Evolutionary conservation across 2,329 filamentous ascomycete species (phyloP).

Genomic region (Albophoma yamanashiensis): DNA sequence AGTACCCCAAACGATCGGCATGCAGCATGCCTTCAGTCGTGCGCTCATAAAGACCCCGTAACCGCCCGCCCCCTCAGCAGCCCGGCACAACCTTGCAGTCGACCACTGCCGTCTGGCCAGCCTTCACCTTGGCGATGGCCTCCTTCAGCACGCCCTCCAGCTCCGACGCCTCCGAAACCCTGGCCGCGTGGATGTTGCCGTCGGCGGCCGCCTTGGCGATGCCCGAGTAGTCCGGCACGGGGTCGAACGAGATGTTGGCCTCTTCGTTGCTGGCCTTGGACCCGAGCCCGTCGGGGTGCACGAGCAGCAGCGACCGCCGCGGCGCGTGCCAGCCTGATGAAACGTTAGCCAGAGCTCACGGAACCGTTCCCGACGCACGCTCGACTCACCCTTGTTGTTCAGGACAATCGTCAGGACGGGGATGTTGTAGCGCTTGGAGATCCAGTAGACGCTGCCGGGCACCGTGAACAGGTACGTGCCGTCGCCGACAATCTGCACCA

Average conservation of each 20-base stretch:
- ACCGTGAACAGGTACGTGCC: conserved; percentile 46
- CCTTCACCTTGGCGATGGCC: conserved; percentile 39
- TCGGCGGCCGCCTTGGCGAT: conserved; percentile 50
- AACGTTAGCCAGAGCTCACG: conserved; percentile 4
- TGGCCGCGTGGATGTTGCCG: conserved; percentile 39
- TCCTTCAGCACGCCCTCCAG: conserved; percentile 35
- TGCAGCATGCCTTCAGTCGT: neutral
- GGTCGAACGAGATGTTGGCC: conserved; percentile 50
- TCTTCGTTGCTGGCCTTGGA: conserved; percentile 48
- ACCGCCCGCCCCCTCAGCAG: conserved; percentile 18
- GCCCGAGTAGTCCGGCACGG: conserved; percentile 46
- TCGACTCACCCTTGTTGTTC: conserved; percentile 40
- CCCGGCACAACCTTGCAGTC: conserved; percentile 39
- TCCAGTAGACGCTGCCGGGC: conserved; percentile 45
- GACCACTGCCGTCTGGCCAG: conserved; percentile 40
- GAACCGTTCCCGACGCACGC: neutral
- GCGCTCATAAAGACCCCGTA: neutral
- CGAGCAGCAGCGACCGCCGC: conserved; percentile 42
- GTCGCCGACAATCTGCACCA: conserved; percentile 46
- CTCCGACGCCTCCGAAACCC: conserved; percentile 33
- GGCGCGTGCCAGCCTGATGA: conserved; percentile 48
- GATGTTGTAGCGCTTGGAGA: conserved; percentile 40
- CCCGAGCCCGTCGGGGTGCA: conserved; percentile 46
- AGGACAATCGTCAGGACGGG: conserved; percentile 44
- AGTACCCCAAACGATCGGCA: neutral